phyloP scores from a whole-genome alignment of 2,329 filamentous ascomycete genomes.

The Peltaster fructicola region DNA sequence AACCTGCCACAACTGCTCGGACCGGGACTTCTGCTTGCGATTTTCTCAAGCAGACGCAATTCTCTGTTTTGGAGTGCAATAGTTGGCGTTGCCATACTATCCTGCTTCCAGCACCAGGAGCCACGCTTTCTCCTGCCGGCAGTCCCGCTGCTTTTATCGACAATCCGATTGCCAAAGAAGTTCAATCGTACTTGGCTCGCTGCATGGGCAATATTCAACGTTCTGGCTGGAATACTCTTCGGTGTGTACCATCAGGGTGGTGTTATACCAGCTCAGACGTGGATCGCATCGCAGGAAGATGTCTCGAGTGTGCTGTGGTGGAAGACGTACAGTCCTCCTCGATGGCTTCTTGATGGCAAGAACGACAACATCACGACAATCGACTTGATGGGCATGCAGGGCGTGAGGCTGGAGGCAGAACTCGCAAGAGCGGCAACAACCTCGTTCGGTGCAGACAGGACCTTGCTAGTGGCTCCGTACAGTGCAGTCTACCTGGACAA shows the following conservation, averaged over 20 bases:
- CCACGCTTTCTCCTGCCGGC: constrained; percentile 61
- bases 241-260: constrained; percentile 71
- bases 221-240: constrained; percentile 52
- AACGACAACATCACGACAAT: constrained; percentile 52
- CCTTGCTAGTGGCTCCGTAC: constrained; percentile 48
- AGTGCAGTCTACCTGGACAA: constrained; percentile 54
- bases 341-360: constrained; percentile 62
- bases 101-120: constrained; percentile 62
- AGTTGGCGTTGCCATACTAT: constrained; percentile 52
- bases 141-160: constrained; percentile 60
- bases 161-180: constrained; percentile 46
- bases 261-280: constrained; percentile 57
- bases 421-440: constrained; percentile 25
- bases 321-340: constrained; percentile 71
- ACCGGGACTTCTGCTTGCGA: constrained; percentile 30
- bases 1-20: constrained; percentile 37
- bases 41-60: constrained; percentile 35
- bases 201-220: constrained; percentile 53
- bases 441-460: constrained; percentile 20
- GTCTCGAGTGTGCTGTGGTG: constrained; percentile 61
- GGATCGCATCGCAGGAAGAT: constrained; percentile 49
- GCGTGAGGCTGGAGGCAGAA: constrained; percentile 18
- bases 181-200: constrained; percentile 34
- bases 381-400: constrained; percentile 57
- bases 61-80: constrained; percentile 55